Percentiles rank a stretch among this genome's conserved stretches.
Conservation (phyloP, 805 yeast species). For the Candida dajiaensis region DNA sequence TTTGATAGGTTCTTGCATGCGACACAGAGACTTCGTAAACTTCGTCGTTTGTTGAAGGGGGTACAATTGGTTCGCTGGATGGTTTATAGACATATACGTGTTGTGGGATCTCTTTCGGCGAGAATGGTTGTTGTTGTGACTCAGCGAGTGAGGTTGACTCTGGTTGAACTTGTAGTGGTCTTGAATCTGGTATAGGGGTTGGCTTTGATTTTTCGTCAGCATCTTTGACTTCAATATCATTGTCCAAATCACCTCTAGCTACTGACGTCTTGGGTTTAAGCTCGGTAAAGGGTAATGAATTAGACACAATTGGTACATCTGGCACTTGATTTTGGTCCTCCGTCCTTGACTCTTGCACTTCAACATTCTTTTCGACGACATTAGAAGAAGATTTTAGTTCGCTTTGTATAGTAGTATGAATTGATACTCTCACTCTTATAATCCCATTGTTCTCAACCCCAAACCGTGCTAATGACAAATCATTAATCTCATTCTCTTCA, state of each 20-base stretch:
- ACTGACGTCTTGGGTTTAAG: neutral
- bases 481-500: conserved; percentile 9
- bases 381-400: neutral
- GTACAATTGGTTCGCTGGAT: conserved; percentile 9
- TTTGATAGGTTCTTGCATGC: conserved; percentile 50
- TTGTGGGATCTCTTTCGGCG: conserved; percentile 13
- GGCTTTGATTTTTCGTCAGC: neutral
- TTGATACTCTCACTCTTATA: conserved; percentile 16
- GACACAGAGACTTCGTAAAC: conserved; percentile 41
- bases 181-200: neutral
- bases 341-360: neutral
- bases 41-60: conserved; percentile 28
- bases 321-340: neutral
- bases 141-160: neutral
- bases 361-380: neutral
- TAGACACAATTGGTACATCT: too few species aligned
- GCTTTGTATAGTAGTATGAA: neutral
- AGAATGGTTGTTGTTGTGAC: neutral
- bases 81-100: conserved; percentile 22
- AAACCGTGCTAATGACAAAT: conserved; percentile 9
- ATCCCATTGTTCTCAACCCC: conserved; percentile 23
- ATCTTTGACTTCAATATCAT: neutral
- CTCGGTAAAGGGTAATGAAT: neutral
- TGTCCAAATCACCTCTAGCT: neutral
- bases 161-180: conserved; percentile 2